Base-by-base conservation (phyloP, 805 yeast species). In the Suhomyces sp. region DNA sequence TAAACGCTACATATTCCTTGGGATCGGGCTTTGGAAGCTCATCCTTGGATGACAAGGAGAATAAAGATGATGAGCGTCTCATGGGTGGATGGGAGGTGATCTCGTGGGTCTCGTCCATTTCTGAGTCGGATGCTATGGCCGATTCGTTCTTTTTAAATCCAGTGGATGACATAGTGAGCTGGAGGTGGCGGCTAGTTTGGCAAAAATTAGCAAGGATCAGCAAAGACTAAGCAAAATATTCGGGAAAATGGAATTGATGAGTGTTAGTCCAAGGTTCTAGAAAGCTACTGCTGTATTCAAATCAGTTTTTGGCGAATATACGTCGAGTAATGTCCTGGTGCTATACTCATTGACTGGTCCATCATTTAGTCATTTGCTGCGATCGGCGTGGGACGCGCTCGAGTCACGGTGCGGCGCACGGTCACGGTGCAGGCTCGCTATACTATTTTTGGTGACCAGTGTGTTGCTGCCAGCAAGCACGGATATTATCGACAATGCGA, bases 21-120 rank as follows among this genome's bases (percentile, higher is more conserved):
- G 84, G 84, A 61, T 87, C 89, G 8, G 94, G 93, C 44, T 88
- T 85, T 9, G 90, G 92, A 58, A 87, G 73, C 25, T 85, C 86
- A 12, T 55, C 58, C 55, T 72, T 73, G 52, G 69, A 69, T 55
- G 84, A 72, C 62, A 83, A 69, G 37, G 78, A 73, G 56, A 77
- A 64, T 68, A 81, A 52, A 58, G 86, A 82, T 15, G 85, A 75
- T 53, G 82, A 79, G 59, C 84, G 72, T 60, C 83, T 72, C 22
- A 78, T 60, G 12, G 75, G 75, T 3, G 67, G 66, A 45, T 57
- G 57, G 19, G 65, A 66, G 5, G 64, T 44, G 10, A 31, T 51
- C n/a, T 47, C 53, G 24, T 63, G 46, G 9, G 47, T 40, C 22
- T 59, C 63, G 51, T 69, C 74, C 47, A 64, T 58, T 33, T 72